phyloP scores from a whole-genome alignment of 2,329 filamentous ascomycete genomes.

The Scedosporium dehoogii region DNA sequence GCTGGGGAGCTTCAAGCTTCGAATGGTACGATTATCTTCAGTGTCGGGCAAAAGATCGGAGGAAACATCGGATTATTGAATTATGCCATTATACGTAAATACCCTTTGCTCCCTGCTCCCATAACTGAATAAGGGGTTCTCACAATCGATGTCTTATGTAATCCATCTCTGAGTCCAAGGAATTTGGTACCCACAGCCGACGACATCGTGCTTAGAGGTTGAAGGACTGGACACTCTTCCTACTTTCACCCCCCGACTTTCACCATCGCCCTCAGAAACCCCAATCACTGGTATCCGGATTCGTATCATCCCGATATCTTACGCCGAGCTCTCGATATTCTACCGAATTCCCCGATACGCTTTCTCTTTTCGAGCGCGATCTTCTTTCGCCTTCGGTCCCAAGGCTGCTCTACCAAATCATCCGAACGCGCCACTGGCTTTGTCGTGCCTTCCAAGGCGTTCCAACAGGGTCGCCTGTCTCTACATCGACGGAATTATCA shows the following conservation, averaged over 20 bases:
- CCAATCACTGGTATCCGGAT: background rate
- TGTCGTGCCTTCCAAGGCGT: background rate
- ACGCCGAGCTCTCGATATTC: background rate
- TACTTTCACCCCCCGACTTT: background rate
- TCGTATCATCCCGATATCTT: background rate
- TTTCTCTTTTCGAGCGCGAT: no score
- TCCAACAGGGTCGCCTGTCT: background rate
- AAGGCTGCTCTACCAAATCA: background rate
- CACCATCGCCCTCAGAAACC: background rate
- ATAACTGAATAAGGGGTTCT: background rate
- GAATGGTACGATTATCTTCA: background rate
- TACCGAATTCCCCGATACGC: background rate
- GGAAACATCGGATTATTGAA: background rate
- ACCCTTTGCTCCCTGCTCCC: no score
- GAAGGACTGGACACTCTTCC: background rate
- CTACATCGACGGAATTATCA: background rate
- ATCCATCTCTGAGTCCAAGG: background rate
- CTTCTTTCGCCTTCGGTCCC: no score
- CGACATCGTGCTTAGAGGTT: slow-evolving; percentile 1
- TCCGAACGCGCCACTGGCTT: background rate
- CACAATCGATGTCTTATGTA: background rate
- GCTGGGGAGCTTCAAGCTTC: background rate
- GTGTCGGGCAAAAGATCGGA: background rate
- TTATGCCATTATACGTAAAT: background rate
- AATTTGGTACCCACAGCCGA: background rate